Conservation (phyloP, 331 rosid species). For the Stylosanthes scabra region DNA sequence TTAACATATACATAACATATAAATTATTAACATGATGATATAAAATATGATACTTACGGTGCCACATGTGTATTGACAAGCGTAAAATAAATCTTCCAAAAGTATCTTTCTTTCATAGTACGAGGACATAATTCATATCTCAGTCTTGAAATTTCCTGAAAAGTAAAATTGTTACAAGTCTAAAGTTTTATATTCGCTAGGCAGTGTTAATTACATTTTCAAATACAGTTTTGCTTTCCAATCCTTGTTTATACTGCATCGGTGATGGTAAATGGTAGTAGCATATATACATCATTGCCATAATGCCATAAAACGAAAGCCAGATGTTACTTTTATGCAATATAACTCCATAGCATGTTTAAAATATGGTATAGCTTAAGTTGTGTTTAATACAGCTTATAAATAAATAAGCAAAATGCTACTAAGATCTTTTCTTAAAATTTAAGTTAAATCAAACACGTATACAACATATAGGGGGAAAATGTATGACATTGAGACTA, state of each 20-base stretch:
- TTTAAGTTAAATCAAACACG: background rate
- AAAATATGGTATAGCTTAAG: background rate
- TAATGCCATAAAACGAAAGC: background rate
- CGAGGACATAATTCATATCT: constrained; percentile 95
- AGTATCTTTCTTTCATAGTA: constrained; percentile 77
- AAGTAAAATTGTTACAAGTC: constrained; percentile 36
- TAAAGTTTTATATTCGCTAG: constrained; percentile 10
- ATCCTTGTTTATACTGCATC: constrained; percentile 8
- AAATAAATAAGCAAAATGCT: background rate
- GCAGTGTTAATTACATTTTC: constrained; percentile 19
- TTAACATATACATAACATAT: constrained; percentile 20
- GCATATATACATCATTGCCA: background rate
- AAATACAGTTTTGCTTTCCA: constrained; percentile 1
- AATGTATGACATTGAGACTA: constrained; percentile 4
- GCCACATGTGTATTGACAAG: constrained; percentile 95
- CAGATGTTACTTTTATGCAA: background rate
- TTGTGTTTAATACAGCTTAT: background rate
- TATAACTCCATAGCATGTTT: constrained; percentile 3
- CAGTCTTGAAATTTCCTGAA: constrained; percentile 92
- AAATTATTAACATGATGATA: constrained; percentile 22
- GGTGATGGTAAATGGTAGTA: background rate
- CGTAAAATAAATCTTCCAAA: constrained; percentile 94
- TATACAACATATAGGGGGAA: background rate
- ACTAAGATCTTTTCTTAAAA: background rate
- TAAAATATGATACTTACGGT: constrained; percentile 70